Percentiles rank a stretch among this genome's conserved stretches.
These are phyloP conservation scores for Fusarium incarnatum DNA, from an alignment of 2,329 filamentous ascomycete species.

Conservation along the genomic window DNA sequence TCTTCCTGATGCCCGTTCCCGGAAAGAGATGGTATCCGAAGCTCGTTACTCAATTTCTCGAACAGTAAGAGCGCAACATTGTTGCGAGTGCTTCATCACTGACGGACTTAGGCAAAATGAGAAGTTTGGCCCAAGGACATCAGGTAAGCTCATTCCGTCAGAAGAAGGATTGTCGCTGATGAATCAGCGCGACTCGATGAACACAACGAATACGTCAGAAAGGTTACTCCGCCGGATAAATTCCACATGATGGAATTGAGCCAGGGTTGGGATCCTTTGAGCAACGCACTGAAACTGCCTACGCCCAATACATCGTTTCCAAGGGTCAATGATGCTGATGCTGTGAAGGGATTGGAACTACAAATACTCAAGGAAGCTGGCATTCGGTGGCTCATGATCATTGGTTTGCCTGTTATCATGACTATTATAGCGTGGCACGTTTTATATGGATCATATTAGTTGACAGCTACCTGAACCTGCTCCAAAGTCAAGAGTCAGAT, in stretches of 20 bases:
- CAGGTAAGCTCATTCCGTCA: background rate
- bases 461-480: accelerated
- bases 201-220: background rate
- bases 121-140: background rate
- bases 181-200: background rate
- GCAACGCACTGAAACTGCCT: background rate
- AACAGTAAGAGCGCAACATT: background rate
- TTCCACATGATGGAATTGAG: background rate
- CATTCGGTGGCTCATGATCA: background rate
- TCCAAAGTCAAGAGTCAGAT: background rate
- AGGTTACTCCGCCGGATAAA: background rate
- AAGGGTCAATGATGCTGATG: background rate
- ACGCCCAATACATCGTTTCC: background rate
- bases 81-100: background rate
- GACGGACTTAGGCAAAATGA: background rate
- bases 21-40: background rate
- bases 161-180: background rate
- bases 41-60: background rate
- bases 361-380: background rate
- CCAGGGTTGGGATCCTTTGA: background rate
- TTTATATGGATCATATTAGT: background rate
- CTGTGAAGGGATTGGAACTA: background rate
- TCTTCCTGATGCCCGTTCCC: background rate
- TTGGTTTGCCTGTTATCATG: background rate
- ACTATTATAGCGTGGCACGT: background rate